These are phyloP conservation scores for Melaleuca alternifolia DNA, from an alignment of 345 rosid species.

Conservation along the genomic window DNA sequence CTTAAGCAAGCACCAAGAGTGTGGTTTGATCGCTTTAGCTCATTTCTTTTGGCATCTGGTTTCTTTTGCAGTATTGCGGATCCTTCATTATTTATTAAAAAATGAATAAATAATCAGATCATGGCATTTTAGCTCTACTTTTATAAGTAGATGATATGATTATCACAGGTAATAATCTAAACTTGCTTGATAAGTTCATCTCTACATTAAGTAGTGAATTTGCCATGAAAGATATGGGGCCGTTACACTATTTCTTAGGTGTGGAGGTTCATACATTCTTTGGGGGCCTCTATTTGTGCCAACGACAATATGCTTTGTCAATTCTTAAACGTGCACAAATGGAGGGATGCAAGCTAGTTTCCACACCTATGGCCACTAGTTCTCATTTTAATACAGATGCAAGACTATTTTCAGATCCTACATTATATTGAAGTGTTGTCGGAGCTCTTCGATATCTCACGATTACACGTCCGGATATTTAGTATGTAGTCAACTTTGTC, in stretches of 20 bases:
- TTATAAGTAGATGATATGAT: not conserved
- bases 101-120: too few relatives aligned
- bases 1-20: not conserved
- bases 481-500: not conserved
- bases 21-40: not conserved
- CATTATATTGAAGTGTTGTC: not conserved
- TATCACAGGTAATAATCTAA: not conserved
- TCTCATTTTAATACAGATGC: not conserved
- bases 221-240: not conserved
- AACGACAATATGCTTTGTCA: not conserved
- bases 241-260: not conserved
- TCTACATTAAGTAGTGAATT: not conserved
- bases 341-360: not conserved
- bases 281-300: not conserved
- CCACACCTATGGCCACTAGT: not conserved
- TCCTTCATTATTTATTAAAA: not conserved
- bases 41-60: not conserved
- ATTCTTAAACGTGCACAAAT: not conserved
- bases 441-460: not conserved
- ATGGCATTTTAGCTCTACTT: not conserved
- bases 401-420: not conserved
- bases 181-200: not conserved
- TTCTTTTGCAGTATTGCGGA: not conserved
- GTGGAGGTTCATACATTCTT: not conserved
- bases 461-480: too few relatives aligned